Conservation (phyloP, 1,284 basidiomycete genomes). For the Waitea zeae region DNA sequence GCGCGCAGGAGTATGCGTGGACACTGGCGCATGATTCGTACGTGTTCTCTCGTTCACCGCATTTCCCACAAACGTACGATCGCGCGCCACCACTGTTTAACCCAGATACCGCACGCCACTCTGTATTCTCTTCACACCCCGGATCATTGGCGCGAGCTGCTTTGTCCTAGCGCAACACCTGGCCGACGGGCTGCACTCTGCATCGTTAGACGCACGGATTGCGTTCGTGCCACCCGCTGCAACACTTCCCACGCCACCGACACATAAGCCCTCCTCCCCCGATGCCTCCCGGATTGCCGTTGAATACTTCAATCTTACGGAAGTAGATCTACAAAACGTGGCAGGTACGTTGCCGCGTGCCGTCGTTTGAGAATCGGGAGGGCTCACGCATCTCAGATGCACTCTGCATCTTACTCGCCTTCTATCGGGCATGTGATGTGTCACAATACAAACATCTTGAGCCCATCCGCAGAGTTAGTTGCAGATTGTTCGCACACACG, state of each 20-base stretch:
- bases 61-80: conserved; percentile 3
- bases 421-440: conserved; percentile 46
- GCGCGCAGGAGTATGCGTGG: conserved; percentile 61
- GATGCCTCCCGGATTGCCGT: conserved; percentile 49
- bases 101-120: conserved; percentile 58
- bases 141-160: conserved; percentile 55
- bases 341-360: conserved; percentile 35
- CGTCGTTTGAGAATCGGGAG: too few species aligned
- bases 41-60: conserved; percentile 14
- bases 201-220: conserved; percentile 54
- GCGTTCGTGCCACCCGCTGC: conserved; percentile 40
- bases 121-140: conserved; percentile 49
- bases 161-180: conserved; percentile 56
- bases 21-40: conserved; percentile 73
- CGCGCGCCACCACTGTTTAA: neutral
- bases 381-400: too few species aligned
- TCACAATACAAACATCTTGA: conserved; percentile 4
- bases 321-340: conserved; percentile 34
- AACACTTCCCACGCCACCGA: conserved; percentile 56
- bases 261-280: conserved; percentile 53
- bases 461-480: neutral
- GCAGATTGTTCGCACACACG: neutral
- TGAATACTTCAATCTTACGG: conserved; percentile 45
- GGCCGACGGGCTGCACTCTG: conserved; percentile 50
- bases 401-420: conserved; percentile 49